Evolutionary conservation across 2,329 filamentous ascomycete genomes (phyloP), one percentile per base, ranked within the genome.

Genomic region (Aspergillus terreus): DNA sequence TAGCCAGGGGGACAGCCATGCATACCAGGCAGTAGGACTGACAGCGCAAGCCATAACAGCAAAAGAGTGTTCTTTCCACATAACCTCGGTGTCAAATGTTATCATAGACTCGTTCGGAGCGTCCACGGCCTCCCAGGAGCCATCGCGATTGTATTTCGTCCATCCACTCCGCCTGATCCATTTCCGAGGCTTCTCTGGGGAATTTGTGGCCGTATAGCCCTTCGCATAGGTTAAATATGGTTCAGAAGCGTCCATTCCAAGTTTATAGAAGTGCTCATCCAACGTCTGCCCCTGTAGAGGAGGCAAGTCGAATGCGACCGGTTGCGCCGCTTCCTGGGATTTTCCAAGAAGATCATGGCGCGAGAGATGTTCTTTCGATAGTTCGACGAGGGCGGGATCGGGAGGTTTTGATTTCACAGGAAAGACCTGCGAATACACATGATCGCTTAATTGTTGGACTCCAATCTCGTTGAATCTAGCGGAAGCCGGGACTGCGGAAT

Each of bases 31-130:
- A 3, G 85, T 92, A 0, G 90, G 86, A 60, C 91, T 91, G 15
- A 86, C 88, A 12, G 95, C 94, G 67, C 92, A 97, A 19, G 95
- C 94, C 90, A 99, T 97, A 51, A 96, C 90, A 0, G 95, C 91
- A 70, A 90, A 99, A 0, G 88, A 86, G 58, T 86, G 92, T 66
- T 94, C 84, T 68, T 95, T 95, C 82, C 87, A 99, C 86, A 99
- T 86, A 44, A 96, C 92, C 71, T 99, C 94, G 1, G 92, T 95
- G 71, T 99, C 94, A 62, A 99, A 99, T 35, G 88, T 92, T 49
- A 97, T 76, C 79, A 92, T 86, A 3, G 82, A 75, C 66, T 94
- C 92, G 54, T 92, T 79, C 0, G 95, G 94, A 9, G 84, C 83
- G 55, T 87, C 84, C 4, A 96, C 83, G 3, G 78, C 69, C 66